Base-by-base conservation (phyloP, 2,329 filamentous ascomycete species). In the Fusarium armeniacum region DNA sequence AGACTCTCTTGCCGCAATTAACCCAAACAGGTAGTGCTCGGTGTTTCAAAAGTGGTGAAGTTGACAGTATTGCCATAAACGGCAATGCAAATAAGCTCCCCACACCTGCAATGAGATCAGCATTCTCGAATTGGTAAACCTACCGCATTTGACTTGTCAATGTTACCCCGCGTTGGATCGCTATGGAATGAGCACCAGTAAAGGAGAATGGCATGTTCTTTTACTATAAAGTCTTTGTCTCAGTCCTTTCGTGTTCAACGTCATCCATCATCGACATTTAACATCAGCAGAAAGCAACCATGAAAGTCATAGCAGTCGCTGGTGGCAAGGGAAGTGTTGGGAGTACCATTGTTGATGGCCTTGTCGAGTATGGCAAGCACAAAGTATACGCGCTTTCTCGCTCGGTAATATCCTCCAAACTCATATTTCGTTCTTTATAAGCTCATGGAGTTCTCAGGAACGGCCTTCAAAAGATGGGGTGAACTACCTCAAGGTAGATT, bases 281-380 rank as follows among this genome's bases (percentile, higher is more conserved):
- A 3, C 20, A 1, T 0, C 13, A 16, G 15, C 4, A 22, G 12
- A 18, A 11, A 16, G 9, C n/a, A 11, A 62, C 10, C n/a, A 72
- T 72, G 67, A 66, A 55, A 30, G 55, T 62, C 1, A 43, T 73
- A 30, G 71, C 63, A 33, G 69, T 72, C 28, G 69, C 71, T 10
- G 71, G 71, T 3, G 71, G 69, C 6, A 62, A 56, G 5, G 71
- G 71, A 30, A 56, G 49, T 5, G 71, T 73, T 3, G 71, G 71
- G 0, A 68, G 47, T 9, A 63, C 53, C 15, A 65, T 73, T 11
- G 66, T 72, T 0, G 71, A 73, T 13, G 66, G 69, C 1, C 63
- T 73, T 1, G 52, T 69, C 1, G 66, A 61, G 6, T 46, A 70
- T 41, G 69, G 65, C 10, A 58, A 62, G 5, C 58, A 72, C 13